These are phyloP conservation scores for Fusarium sp. DNA, from an alignment of 2,329 filamentous ascomycete genomes.

Conservation along the genomic window DNA sequence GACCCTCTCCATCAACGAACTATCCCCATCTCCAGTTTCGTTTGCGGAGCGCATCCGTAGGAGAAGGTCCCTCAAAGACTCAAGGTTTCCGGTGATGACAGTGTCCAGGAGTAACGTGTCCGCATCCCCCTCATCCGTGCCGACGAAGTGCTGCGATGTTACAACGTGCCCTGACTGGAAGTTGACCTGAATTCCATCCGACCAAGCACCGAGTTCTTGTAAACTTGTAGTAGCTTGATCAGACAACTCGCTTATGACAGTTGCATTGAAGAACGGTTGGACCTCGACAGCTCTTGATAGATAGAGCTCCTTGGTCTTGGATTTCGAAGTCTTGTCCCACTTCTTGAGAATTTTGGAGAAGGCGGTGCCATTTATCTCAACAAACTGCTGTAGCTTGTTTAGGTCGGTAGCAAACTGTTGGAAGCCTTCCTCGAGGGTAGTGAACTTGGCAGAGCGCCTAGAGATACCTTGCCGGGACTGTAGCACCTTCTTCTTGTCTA, in stretches of 20 bases:
- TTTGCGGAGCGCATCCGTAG: constrained; percentile 73
- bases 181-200: constrained; percentile 93
- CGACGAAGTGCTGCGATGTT: constrained; percentile 75
- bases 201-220: constrained; percentile 95
- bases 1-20: constrained; percentile 78
- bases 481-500: constrained; percentile 95
- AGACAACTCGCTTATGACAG: constrained; percentile 95
- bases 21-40: constrained; percentile 70
- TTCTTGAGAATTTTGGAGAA: constrained; percentile 99
- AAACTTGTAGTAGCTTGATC: constrained; percentile 97
- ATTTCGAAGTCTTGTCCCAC: constrained; percentile 99
- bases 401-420: constrained; percentile 97
- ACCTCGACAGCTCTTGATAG: constrained; percentile 96
- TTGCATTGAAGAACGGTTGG: constrained; percentile 97
- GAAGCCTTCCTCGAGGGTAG: constrained; percentile 95
- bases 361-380: constrained; percentile 97
- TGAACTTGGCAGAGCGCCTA: constrained; percentile 92
- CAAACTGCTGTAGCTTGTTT: constrained; percentile 98
- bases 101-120: constrained; percentile 91
- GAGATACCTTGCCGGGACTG: constrained; percentile 86
- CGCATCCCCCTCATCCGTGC: constrained; percentile 89
- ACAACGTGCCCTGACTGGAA: constrained; percentile 80
- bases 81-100: constrained; percentile 84
- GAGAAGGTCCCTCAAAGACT: constrained; percentile 85
- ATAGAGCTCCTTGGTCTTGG: constrained; percentile 97